A percentile compares a stretch with the other conserved stretches of the same genome.
phyloP scores from a whole-genome alignment of 2,329 filamentous ascomycete species.

The Cephalotrichum gorgonifer region DNA sequence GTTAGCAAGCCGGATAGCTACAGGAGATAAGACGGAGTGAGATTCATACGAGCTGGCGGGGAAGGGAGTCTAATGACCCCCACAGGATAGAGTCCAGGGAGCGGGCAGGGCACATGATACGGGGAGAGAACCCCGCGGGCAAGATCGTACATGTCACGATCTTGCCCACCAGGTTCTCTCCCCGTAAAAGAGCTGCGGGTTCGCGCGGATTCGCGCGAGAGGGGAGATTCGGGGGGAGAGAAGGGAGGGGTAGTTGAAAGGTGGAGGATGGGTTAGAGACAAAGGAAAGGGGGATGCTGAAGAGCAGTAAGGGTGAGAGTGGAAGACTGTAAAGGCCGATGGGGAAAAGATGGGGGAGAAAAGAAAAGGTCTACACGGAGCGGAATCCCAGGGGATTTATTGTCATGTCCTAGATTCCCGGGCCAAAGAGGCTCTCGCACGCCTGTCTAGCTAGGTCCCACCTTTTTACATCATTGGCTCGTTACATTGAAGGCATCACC shows the following conservation, averaged over 20 bases:
- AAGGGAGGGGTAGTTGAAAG: no score
- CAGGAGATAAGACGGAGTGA: not conserved
- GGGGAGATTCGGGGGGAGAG: no score
- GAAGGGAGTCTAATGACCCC: not conserved
- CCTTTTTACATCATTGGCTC: not conserved
- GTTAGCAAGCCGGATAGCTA: not conserved
- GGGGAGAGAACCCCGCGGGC: not conserved
- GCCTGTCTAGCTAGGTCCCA: not conserved
- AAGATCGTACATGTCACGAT: not conserved
- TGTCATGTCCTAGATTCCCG: not conserved
- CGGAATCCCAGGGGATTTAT: not conserved
- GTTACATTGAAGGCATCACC: constrained; percentile 1
- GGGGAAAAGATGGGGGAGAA: not conserved
- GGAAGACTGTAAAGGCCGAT: not conserved
- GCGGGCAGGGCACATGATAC: not conserved
- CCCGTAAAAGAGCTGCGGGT: no score
- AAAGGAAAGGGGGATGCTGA: no score
- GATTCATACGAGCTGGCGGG: not conserved
- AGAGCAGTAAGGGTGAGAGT: no score
- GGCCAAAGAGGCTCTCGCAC: not conserved
- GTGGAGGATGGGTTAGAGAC: no score
- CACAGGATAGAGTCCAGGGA: not conserved
- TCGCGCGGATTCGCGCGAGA: no score
- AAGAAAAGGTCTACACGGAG: not conserved
- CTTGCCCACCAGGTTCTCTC: no score